Evolutionary conservation across 306 rosid species (phyloP).

Genomic region (Quillaja saponaria): DNA sequence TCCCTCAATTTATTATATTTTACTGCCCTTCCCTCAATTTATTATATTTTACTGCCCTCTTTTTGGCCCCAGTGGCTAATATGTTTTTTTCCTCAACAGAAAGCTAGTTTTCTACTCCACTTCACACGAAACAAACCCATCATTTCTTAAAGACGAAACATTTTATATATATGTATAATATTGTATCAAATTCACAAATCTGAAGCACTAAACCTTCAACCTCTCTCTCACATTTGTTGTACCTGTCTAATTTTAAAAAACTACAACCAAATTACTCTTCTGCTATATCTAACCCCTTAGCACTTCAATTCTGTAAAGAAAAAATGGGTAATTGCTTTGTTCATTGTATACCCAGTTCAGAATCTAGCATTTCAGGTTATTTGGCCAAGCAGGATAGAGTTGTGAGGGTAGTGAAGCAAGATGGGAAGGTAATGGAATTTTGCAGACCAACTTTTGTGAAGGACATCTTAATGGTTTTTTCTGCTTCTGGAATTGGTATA

Average conservation of each 20-base stretch:
- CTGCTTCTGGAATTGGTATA: slow-evolving; percentile 34
- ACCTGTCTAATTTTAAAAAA: neutral
- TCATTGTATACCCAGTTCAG: slow-evolving; percentile 28
- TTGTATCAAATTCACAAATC: slow-evolving; percentile 25
- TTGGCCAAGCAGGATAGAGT: slow-evolving; percentile 29
- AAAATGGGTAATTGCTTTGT: slow-evolving; percentile 65
- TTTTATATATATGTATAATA: slow-evolving; percentile 36
- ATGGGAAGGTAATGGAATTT: slow-evolving; percentile 58
- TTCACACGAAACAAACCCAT: slow-evolving; percentile 45
- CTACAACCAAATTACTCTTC: slow-evolving; percentile 8
- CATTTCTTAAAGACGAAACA: slow-evolving; percentile 25
- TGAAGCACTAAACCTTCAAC: slow-evolving; percentile 21
- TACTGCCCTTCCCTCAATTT: too few species aligned
- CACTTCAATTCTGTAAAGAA: neutral
- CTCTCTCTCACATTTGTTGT: neutral
- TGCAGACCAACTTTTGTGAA: slow-evolving; percentile 46
- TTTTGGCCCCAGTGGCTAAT: slow-evolving; percentile 21
- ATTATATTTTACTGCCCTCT: slow-evolving; percentile 23
- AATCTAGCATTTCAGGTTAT: slow-evolving; percentile 16
- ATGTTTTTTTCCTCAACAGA: slow-evolving; percentile 31
- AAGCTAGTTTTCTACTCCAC: slow-evolving; percentile 40
- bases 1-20: too few species aligned
- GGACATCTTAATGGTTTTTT: slow-evolving; percentile 46
- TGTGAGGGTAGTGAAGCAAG: slow-evolving; percentile 50
- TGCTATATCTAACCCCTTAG: slow-evolving; percentile 18